These are phyloP conservation scores for Murraya koenigii DNA, from an alignment of 345 rosid genomes.

Conservation along the genomic window DNA sequence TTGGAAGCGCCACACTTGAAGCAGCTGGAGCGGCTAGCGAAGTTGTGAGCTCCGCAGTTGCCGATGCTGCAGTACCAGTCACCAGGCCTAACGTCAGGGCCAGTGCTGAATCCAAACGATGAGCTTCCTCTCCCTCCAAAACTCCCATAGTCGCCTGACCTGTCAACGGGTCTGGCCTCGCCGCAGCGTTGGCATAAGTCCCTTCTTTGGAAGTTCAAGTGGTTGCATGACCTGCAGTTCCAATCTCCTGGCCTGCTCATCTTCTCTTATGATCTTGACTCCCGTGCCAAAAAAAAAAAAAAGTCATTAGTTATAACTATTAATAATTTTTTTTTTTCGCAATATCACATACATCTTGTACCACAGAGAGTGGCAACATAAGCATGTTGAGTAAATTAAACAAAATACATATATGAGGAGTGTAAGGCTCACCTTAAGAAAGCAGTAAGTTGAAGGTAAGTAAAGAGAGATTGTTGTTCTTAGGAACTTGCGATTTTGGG, in stretches of 20 bases:
- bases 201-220: conserved; percentile 82
- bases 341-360: background rate
- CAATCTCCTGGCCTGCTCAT: conserved; percentile 96
- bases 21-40: conserved; percentile 71
- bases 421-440: conserved; percentile 8
- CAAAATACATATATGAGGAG: background rate
- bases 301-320: background rate
- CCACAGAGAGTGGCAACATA: background rate
- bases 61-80: conserved; percentile 73
- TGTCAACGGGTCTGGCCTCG: conserved; percentile 36
- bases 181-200: conserved; percentile 82
- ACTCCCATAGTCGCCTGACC: conserved; percentile 28
- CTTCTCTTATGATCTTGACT: conserved; percentile 19
- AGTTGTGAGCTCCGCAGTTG: conserved; percentile 73
- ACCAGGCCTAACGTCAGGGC: conserved; percentile 71
- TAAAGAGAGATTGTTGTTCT: background rate
- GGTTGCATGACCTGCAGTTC: conserved; percentile 85
- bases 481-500: conserved; percentile 21
- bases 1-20: conserved; percentile 62
- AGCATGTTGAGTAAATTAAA: background rate
- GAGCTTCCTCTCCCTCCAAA: conserved; percentile 42
- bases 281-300: background rate
- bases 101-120: conserved; percentile 53
- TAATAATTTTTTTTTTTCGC: too few relatives aligned
- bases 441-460: background rate